Conservation (phyloP, 306 rosid species). For the Clitoria ternatea region DNA sequence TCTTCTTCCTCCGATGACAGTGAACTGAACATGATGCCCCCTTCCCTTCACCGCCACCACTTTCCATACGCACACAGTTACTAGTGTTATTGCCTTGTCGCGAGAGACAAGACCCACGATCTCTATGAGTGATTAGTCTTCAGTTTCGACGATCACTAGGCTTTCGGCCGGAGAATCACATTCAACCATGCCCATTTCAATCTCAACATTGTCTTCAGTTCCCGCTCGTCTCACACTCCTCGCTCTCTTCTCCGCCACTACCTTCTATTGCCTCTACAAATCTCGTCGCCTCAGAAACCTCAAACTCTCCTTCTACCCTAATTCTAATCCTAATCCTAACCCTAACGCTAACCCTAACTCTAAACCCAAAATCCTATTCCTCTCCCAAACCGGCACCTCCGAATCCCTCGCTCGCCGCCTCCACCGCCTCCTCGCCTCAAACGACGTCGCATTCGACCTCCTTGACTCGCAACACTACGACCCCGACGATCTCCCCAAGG, state of each 20-base stretch:
- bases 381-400: constrained; percentile 80
- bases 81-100: no score
- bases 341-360: constrained; percentile 28
- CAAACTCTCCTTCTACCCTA: constrained; percentile 34
- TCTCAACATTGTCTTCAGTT: constrained; percentile 35
- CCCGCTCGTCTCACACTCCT: constrained; percentile 69
- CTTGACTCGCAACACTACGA: constrained; percentile 60
- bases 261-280: constrained; percentile 74
- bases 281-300: constrained; percentile 67
- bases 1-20: no score
- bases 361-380: constrained; percentile 55
- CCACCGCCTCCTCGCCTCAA: constrained; percentile 43
- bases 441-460: constrained; percentile 53
- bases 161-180: no score
- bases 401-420: constrained; percentile 76
- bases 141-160: no score
- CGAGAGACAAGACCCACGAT: no score
- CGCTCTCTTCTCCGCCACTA: constrained; percentile 83
- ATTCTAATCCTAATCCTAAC: constrained; percentile 16
- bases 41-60: no score
- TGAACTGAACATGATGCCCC: no score
- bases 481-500: constrained; percentile 86
- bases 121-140: no score
- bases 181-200: constrained; percentile 54
- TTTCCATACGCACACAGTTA: no score